Conservation (phyloP, 306 rosid genomes). For the Fagus sylvatica region DNA sequence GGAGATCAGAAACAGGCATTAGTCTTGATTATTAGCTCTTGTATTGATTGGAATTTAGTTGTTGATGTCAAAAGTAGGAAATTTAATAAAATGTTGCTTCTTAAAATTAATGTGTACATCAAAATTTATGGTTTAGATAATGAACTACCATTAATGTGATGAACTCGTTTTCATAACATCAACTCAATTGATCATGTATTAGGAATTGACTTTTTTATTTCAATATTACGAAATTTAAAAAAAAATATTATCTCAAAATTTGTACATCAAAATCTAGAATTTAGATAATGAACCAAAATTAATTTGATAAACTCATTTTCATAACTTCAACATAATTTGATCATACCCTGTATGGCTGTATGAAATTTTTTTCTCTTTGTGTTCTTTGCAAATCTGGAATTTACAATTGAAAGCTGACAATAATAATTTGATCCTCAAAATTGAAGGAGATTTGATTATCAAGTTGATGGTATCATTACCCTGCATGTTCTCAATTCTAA, state of each 20-base stretch:
- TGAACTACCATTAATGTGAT: not conserved
- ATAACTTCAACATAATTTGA: too few species aligned
- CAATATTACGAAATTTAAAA: too few species aligned
- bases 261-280: conserved; percentile 19
- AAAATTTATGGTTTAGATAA: conserved; percentile 26
- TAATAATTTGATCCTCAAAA: too few species aligned
- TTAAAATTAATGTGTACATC: conserved; percentile 2
- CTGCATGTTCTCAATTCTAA: too few species aligned
- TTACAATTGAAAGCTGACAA: too few species aligned
- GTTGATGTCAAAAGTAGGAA: conserved; percentile 7
- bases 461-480: too few species aligned
- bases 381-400: too few species aligned
- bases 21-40: conserved; percentile 37
- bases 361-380: too few species aligned
- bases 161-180: not conserved
- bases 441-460: too few species aligned
- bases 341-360: too few species aligned
- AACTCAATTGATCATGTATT: too few species aligned
- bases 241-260: not conserved
- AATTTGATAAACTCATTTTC: not conserved
- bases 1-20: conserved; percentile 68
- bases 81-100: not conserved
- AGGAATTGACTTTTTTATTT: too few species aligned
- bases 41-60: conserved; percentile 12
- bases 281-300: conserved; percentile 18